Conservation (phyloP, 2,329 filamentous ascomycete species). For the Dendryphion nanum region DNA sequence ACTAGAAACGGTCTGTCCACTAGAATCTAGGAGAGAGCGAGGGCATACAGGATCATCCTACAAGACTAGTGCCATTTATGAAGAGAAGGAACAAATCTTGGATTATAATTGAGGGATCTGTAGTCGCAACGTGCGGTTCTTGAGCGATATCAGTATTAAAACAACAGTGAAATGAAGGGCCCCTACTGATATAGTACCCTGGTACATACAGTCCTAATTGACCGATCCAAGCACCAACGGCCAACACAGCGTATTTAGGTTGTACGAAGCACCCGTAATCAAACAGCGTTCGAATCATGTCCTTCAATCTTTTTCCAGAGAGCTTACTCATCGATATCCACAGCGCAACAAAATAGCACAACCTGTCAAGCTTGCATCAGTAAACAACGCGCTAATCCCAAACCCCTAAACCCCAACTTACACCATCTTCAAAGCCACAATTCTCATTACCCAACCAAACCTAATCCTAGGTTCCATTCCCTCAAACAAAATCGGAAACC, state of each 20-base stretch:
- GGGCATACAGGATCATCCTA: conserved; percentile 50
- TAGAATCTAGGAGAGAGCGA: no score
- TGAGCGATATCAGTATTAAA: conserved; percentile 45
- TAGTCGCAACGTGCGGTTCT: conserved; percentile 60
- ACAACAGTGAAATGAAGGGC: conserved; percentile 32
- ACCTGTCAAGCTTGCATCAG: no score
- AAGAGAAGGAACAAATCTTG: conserved; percentile 50
- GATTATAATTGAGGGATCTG: conserved; percentile 51
- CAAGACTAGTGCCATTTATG: conserved; percentile 52
- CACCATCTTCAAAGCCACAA: conserved; percentile 55
- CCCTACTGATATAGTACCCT: conserved; percentile 39
- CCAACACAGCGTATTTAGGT: conserved; percentile 29
- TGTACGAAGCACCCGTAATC: conserved; percentile 37
- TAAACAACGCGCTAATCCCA: conserved; percentile 20
- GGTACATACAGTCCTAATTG: conserved; percentile 32
- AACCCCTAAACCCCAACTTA: conserved; percentile 5
- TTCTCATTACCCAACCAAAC: conserved; percentile 61
- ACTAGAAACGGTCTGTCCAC: conserved; percentile 15
- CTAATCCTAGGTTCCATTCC: conserved; percentile 55
- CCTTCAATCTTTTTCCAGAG: conserved; percentile 19
- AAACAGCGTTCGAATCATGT: conserved; percentile 19
- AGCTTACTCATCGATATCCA: conserved; percentile 29
- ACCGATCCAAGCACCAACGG: conserved; percentile 23
- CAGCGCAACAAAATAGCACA: conserved; percentile 44
- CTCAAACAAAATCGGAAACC: conserved; percentile 58